phyloP scores from a whole-genome alignment of 73 alveolate species.

The Paramecium primaurelia region DNA sequence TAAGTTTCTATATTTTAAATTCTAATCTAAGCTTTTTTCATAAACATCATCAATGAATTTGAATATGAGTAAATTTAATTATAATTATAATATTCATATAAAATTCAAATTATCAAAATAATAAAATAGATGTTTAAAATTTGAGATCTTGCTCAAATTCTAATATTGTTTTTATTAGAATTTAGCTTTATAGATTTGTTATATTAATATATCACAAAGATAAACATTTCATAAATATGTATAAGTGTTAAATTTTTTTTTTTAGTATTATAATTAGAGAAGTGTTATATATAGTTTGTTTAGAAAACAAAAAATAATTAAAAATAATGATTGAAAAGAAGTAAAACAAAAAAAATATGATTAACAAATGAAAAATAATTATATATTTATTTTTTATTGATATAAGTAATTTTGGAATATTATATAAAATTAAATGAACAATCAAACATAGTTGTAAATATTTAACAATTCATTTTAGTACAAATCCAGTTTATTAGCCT shows the following conservation, averaged over 20 bases:
- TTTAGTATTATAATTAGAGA: neutral
- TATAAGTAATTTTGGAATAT: neutral
- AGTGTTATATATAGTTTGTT: neutral
- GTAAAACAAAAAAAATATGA: neutral
- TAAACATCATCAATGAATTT: too few species aligned
- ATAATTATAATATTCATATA: too few species aligned
- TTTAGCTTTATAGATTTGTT: too few species aligned
- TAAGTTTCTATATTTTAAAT: too few species aligned
- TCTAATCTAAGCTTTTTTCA: neutral
- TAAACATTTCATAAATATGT: too few species aligned
- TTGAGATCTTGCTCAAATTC: too few species aligned
- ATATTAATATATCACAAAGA: too few species aligned
- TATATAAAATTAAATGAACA: neutral
- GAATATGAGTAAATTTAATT: too few species aligned
- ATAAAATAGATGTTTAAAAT: too few species aligned
- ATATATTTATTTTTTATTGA: neutral
- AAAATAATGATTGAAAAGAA: neutral
- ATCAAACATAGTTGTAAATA: neutral
- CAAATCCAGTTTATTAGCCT: neutral
- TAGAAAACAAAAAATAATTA: neutral
- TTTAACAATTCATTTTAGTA: neutral
- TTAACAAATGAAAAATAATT: neutral
- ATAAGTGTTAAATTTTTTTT: too few species aligned
- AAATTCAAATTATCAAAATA: too few species aligned
- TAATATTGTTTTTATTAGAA: too few species aligned